Conservation (phyloP, 768 basidiomycete genomes). For the Boletus rubroflammeus region DNA sequence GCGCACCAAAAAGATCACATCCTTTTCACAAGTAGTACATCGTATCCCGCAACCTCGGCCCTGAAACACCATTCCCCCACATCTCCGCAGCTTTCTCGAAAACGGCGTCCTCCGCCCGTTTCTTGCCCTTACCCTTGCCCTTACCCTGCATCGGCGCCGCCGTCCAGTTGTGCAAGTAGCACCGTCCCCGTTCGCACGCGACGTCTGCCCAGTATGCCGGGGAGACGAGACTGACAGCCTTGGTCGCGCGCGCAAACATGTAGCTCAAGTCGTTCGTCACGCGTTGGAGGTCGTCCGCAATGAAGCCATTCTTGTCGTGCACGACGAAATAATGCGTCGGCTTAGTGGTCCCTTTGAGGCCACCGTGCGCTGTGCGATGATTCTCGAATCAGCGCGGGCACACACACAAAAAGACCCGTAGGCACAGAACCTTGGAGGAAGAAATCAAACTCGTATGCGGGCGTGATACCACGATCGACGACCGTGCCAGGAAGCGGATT, state of each 20-base stretch:
- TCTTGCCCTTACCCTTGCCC: slow-evolving; percentile 29
- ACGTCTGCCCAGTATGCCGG: slow-evolving; percentile 43
- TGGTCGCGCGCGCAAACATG: slow-evolving; percentile 58
- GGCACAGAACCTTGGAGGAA: slow-evolving; percentile 43
- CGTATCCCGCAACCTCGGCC: slow-evolving; percentile 49
- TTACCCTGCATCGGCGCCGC: slow-evolving; percentile 11
- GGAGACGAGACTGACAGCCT: slow-evolving; percentile 36
- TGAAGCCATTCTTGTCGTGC: slow-evolving; percentile 50
- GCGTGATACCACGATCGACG: slow-evolving; percentile 53
- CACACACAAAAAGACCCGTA: background rate
- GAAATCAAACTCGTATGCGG: slow-evolving; percentile 53
- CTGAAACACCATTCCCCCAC: slow-evolving; percentile 59
- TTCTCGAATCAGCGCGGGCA: background rate
- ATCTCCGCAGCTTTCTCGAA: slow-evolving; percentile 45
- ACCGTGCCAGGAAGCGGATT: slow-evolving; percentile 54
- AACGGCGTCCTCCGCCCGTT: slow-evolving; percentile 44
- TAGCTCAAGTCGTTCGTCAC: slow-evolving; percentile 52
- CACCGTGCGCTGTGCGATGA: slow-evolving; percentile 33
- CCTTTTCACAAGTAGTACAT: slow-evolving; percentile 60
- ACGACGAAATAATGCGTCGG: slow-evolving; percentile 56
- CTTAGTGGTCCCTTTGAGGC: slow-evolving; percentile 42
- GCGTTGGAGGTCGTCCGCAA: slow-evolving; percentile 46
- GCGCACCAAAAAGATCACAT: background rate
- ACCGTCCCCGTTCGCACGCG: slow-evolving; percentile 52
- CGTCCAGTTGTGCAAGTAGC: slow-evolving; percentile 42